A percentile compares a stretch with the other conserved stretches of the same genome.
Evolutionary conservation across 805 yeast genomes (phyloP).

Genomic region (Myxozyma vanderwaltii): DNA sequence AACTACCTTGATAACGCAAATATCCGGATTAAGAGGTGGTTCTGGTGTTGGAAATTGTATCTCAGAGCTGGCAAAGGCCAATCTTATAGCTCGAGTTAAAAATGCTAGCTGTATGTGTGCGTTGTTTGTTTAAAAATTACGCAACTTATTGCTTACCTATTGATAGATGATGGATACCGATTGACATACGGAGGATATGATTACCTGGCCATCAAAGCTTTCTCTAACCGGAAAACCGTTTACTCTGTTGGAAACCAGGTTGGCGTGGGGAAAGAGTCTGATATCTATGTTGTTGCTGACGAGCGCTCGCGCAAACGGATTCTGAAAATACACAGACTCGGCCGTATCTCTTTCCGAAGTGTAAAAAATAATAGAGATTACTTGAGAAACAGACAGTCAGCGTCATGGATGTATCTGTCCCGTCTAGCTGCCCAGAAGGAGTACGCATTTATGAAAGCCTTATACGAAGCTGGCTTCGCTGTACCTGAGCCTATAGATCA

Average conservation of each 20-base stretch:
- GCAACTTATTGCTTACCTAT: background rate
- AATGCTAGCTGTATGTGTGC: constrained; percentile 64
- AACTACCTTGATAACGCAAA: constrained; percentile 73
- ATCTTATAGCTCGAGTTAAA: constrained; percentile 71
- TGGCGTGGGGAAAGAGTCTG: constrained; percentile 98
- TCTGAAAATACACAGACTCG: constrained; percentile 87
- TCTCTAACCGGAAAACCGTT: constrained; percentile 71
- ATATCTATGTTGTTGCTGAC: constrained; percentile 81
- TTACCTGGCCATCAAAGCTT: constrained; percentile 82
- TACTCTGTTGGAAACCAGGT: constrained; percentile 82
- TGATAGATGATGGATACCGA: constrained; percentile 80
- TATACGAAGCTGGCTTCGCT: constrained; percentile 71
- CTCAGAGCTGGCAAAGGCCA: constrained; percentile 83
- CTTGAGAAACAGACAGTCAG: constrained; percentile 65
- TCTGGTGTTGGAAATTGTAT: constrained; percentile 79
- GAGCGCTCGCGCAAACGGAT: constrained; percentile 66
- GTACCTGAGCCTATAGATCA: constrained; percentile 90
- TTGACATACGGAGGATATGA: constrained; percentile 89
- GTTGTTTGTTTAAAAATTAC: background rate
- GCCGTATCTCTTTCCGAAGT: constrained; percentile 88
- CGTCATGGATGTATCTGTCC: constrained; percentile 92
- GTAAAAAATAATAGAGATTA: constrained; percentile 95
- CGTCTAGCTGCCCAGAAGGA: constrained; percentile 91
- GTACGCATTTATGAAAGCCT: constrained; percentile 78
- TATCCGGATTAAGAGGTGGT: constrained; percentile 74